Evolutionary conservation across 2,329 filamentous ascomycete genomes (phyloP).

Genomic region (Alternaria metachromatica): DNA sequence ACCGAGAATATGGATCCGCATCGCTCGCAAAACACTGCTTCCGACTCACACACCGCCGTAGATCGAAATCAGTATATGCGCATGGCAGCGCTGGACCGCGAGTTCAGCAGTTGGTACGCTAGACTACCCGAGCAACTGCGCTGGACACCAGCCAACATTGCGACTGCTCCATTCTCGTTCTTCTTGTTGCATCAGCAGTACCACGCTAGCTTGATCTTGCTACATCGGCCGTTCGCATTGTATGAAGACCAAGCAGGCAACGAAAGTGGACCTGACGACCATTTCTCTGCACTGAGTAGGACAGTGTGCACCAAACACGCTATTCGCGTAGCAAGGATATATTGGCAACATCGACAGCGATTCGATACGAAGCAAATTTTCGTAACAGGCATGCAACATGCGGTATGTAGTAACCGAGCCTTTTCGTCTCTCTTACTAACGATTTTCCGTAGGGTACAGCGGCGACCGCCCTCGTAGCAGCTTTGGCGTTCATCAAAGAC

Average conservation of each 20-base stretch:
- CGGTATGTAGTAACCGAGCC: conserved; percentile 33
- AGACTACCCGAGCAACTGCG: conserved; percentile 56
- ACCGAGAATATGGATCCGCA: conserved; percentile 53
- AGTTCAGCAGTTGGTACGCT: conserved; percentile 63
- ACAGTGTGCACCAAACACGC: conserved; percentile 64
- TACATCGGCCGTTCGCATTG: conserved; percentile 62
- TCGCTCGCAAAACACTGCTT: conserved; percentile 34
- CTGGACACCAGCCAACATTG: conserved; percentile 47
- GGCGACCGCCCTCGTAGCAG: conserved; percentile 62
- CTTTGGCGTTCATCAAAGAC: conserved; percentile 50
- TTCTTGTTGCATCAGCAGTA: conserved; percentile 65
- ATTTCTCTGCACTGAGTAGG: conserved; percentile 57
- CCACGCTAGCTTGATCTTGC: conserved; percentile 60
- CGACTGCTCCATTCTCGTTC: conserved; percentile 51
- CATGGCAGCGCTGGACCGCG: conserved; percentile 60
- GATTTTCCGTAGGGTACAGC: conserved; percentile 55
- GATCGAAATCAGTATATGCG: conserved; percentile 59
- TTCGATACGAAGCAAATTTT: conserved; percentile 61
- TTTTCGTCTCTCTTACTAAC: neutral
- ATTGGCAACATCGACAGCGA: conserved; percentile 62
- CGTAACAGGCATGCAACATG: conserved; percentile 60
- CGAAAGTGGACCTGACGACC: conserved; percentile 48
- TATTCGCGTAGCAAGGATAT: conserved; percentile 60
- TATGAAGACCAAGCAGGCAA: conserved; percentile 53
- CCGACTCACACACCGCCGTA: conserved; percentile 29